Evolutionary conservation across 345 rosid species (phyloP), one percentile per base, ranked within the genome.

Genomic region (Gossypium sturtianum): DNA sequence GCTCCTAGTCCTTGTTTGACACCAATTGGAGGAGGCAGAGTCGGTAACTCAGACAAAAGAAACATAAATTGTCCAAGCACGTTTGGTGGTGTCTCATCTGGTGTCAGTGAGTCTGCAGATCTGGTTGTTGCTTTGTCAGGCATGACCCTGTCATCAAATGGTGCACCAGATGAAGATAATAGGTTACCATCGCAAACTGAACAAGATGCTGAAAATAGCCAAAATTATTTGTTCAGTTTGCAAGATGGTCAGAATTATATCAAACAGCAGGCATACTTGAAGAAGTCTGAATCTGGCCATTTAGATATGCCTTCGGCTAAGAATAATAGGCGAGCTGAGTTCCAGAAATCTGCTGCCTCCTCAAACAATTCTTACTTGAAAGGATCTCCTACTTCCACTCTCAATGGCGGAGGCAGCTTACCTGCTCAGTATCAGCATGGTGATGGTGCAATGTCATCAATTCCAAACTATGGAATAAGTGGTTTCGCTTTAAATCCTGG

Each of bases 1-100:
- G 92, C 88, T 53, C 98, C 97, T 64, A 94, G 98, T 80, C 98
- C 97, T 60, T 88, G 97, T 76, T 86, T 84, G 19, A 86, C 92
- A 9, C 97, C 97, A 23, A 94, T 94, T 76, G 98, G 97, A 17
- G 87, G 85, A 20, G 97, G 90, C 1, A 86, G 98, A 80, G 77
- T 70, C 41, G 76, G 77, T 29, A 54, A 86, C 38, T 74, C 85
- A 1, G 97, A 89, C 41, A 94, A 91, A 86, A 88, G 94, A 85
- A 82, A 74, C 75, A 53, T 80, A 51, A 71, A 66, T 43, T 63
- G 86, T 71, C 77, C 90, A 41, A 89, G 83, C 83, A 84, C 95
- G 3, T 87, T 88, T 76, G 84, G 82, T 65, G 86, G 86, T 68
- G 79, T 80, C 60, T 61, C 90, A 13, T 83, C 94, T 59, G 84